Evolutionary conservation across 2,329 filamentous ascomycete genomes (phyloP), one percentile per base, ranked within the genome.

Genomic region (Kalaharituber pfeilii): DNA sequence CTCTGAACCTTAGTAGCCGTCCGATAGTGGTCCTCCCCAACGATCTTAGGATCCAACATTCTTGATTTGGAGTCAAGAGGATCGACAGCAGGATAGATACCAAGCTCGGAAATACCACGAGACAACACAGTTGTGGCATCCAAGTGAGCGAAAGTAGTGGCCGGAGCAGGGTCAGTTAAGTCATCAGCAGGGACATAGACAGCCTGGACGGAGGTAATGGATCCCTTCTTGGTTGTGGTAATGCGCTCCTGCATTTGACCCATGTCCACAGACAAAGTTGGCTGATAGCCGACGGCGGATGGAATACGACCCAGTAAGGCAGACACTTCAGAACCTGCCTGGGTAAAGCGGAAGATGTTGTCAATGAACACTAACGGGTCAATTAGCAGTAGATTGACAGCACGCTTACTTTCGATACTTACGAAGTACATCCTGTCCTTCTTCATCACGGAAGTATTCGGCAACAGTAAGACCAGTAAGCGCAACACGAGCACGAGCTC

Each of bases 321-420:
- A 77, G 89, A 96, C 81, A 98, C 91, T 77, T 98, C 91, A 68
- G 91, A 96, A 88, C 91, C 91, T 72, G 91, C 91, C 77, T 96
- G 89, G 64, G 89, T 95, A 81, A 96, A 96, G 70, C 91, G 84
- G 86, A 95, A 96, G 76, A 98, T 96, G 81, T 98, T 98, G 84
- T 98, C 91, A 73, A 96, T 96, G 94, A 95, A 75, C 95, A 95
- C 81, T 96, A 96, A 82, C 96, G 89, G 72, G 95, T 95, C n/a
- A n/a, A 79, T 96, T 29, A 20, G 11, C 20, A 11, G 28, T 18
- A 18, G 1, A 55, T 50, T 26, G 11, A 45, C n/a, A 9, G 50
- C 20, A 18, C 24, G 25, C 39, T 26, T 44, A 50, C 50, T 52
- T 15, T 25, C 29, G 26, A 8, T 33, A 53, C 61, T 50, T 62